Evolutionary conservation across 768 basidiomycete species (phyloP).

Genomic region (Naganishia onofrii): DNA sequence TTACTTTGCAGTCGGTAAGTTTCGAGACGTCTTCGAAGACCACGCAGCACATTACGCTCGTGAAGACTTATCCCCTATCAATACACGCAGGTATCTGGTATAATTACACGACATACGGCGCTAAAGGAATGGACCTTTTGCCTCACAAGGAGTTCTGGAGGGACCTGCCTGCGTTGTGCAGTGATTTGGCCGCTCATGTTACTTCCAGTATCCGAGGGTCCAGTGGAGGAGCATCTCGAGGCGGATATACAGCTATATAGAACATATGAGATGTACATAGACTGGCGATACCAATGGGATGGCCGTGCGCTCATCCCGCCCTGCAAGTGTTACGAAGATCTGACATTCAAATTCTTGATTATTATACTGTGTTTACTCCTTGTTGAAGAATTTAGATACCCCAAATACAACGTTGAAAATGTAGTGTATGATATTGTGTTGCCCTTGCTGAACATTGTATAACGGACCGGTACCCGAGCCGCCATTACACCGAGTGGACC

Average conservation of each 20-base stretch:
- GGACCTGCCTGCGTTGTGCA: constrained; percentile 41
- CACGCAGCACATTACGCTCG: constrained; percentile 2
- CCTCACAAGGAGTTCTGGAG: constrained; percentile 53
- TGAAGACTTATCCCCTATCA: neutral
- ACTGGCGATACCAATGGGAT: no score
- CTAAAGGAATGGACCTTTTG: constrained; percentile 50
- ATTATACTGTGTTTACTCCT: constrained; percentile 2
- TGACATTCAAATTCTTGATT: no score
- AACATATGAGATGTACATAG: no score
- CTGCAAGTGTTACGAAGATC: no score
- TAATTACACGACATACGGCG: constrained; percentile 53
- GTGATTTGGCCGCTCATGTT: constrained; percentile 46
- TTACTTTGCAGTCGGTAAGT: constrained; percentile 49
- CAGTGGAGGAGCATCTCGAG: constrained; percentile 32
- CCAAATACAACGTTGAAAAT: constrained; percentile 24
- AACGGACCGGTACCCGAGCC: no score
- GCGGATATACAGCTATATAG: constrained; percentile 27
- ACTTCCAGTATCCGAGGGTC: constrained; percentile 42
- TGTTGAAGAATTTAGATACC: constrained; percentile 16
- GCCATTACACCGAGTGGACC: no score
- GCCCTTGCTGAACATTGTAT: no score
- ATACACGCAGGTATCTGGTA: constrained; percentile 48
- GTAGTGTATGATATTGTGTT: no score
- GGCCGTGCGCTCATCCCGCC: no score
- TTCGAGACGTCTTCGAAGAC: neutral